Percentiles rank a stretch among this genome's conserved stretches.
phyloP scores from a whole-genome alignment of 2,329 filamentous ascomycete genomes.

The Botrytis elliptica region DNA sequence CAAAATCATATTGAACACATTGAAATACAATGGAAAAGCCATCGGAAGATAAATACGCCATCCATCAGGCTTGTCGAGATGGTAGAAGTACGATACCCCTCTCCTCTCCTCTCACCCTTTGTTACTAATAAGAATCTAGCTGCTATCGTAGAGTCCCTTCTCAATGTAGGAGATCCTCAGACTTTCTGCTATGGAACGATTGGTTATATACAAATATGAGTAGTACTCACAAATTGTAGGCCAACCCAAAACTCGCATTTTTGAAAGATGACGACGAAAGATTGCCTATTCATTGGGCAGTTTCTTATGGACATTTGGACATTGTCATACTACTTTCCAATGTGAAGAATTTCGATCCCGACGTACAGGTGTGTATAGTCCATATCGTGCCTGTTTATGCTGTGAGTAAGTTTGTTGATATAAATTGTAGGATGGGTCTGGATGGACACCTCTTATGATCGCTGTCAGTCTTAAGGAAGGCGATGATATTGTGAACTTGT shows the following conservation, averaged over 20 bases:
- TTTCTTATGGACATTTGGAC: constrained; percentile 74
- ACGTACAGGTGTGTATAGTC: constrained; percentile 61
- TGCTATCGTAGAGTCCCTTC: constrained; percentile 68
- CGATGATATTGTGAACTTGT: constrained; percentile 64
- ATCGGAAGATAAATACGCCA: constrained; percentile 65
- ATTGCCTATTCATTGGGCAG: constrained; percentile 91
- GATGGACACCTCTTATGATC: constrained; percentile 86
- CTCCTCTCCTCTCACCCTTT: neutral
- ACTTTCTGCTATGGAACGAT: neutral
- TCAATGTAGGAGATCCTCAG: constrained; percentile 54
- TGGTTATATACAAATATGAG: constrained; percentile 1
- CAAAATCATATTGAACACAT: neutral
- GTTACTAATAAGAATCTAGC: constrained; percentile 49
- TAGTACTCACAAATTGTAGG: constrained; percentile 46
- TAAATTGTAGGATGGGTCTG: constrained; percentile 61
- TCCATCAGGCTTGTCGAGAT: constrained; percentile 84
- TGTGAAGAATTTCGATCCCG: constrained; percentile 74
- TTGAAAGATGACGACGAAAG: constrained; percentile 81
- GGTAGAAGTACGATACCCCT: constrained; percentile 64
- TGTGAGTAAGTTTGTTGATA: neutral
- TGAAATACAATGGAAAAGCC: constrained; percentile 16
- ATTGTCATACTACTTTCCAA: constrained; percentile 73
- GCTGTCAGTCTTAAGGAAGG: constrained; percentile 71
- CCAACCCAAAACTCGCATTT: constrained; percentile 73
- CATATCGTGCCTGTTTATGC: neutral